Evolutionary conservation across 208 protist genomes (phyloP), one percentile per base, ranked within the genome.

Genomic region (Acanthamoeba polyphaga): DNA sequence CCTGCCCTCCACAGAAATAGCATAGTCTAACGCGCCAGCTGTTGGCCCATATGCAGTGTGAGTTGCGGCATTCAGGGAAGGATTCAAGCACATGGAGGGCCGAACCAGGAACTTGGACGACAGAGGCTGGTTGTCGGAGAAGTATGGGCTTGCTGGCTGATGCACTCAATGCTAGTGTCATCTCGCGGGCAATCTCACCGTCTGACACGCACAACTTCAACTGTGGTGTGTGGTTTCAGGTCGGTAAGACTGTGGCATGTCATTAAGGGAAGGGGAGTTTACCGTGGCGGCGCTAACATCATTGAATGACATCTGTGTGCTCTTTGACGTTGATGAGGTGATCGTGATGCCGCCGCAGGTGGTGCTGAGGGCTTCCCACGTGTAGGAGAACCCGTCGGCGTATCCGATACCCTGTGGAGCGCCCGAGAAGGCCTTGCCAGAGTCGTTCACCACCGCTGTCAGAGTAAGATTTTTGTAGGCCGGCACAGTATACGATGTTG

Each of bases 171-270:
- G 78, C 55, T 10, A 87, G 7, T 9, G 24, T 0, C 8, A 27
- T 49, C 51, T 60, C n/a, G 78, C 6, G 55, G 17, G 78, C 78
- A 17, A 87, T 13, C 46, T 87, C 78, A 22, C 78, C 78, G 46
- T 87, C 78, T 24, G 78, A 87, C 24, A 32, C 78, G 22, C 78
- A 87, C 46, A 87, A 12, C 34, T 22, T 84, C 7, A 84, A 10
- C 66, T 74, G 10, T 74, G 7, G 27, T 32, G 29, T 19, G 43
- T 3, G 6, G 74, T n/a, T n/a, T n/a, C n/a, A n/a, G n/a, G n/a
- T n/a, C n/a, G n/a, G n/a, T n/a, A n/a, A n/a, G n/a, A n/a, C n/a
- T n/a, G n/a, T n/a, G n/a, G n/a, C n/a, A n/a, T n/a, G n/a, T n/a
- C n/a, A n/a, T n/a, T n/a, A n/a, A n/a, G n/a, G n/a, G n/a, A n/a